Evolutionary conservation across 169 alveolate genomes (phyloP), one percentile per base, ranked within the genome.

Genomic region (Eimeria sp.): DNA sequence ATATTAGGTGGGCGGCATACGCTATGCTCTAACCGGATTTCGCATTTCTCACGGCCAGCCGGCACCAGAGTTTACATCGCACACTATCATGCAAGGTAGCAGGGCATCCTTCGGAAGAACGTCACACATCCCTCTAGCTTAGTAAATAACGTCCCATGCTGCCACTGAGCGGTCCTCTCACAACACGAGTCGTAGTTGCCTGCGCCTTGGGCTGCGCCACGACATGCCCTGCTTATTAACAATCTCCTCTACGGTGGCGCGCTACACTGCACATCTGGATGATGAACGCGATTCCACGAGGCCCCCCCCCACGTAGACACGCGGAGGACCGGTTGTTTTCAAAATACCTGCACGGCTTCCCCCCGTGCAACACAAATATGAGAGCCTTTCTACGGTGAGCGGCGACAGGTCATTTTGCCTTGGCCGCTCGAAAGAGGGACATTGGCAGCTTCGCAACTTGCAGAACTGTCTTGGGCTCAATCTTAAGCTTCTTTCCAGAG

Each of bases 401-500:
- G 83, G 83, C 92, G 47, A 57, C 94, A 43, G 63, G 83, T 87
- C 94, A 94, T 58, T 94, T 94, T 70, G 96, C 96, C 91, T 94
- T 94, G 70, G 96, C 96, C 45, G 94, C 96, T 30, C 96, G 93
- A n/a, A 94, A 94, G 82, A 94, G 96, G 72, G 96, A 63, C 89
- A 94, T 94, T 20, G 96, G 96, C 87, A 94, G 94, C 96, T 70
- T 82, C 89, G 96, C 96, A 75, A 94, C 96, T 67, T 94, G 93
- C 94, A 94, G 93, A 51, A 94, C 96, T 51, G 92, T 94, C 96
- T 94, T 94, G 54, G 96, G 93, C 82, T 94, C 96, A 34, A 94
- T 72, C 75, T 94, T 94, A 20, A 94, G 94, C 43, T 94, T 94
- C 96, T 94, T 94, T 20, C 96, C 96, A 25, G 89, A 45, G 61